Conservation (phyloP, 257 asterid species). For the Solanum rostratum region DNA sequence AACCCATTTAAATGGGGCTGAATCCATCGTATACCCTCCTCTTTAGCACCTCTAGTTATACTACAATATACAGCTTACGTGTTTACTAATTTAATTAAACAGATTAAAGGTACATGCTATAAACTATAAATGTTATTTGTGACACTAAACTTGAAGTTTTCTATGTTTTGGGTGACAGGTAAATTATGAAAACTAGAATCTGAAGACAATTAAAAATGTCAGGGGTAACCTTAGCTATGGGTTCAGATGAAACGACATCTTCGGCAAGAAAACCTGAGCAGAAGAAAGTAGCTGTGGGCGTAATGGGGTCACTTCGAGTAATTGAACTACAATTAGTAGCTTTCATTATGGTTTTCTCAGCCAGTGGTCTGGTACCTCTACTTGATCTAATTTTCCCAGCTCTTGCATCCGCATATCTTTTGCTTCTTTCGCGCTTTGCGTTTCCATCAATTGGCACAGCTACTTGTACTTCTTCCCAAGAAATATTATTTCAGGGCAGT, state of each 20-base stretch:
- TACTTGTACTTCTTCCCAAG: slow-evolving; percentile 10
- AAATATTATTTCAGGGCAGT: slow-evolving; percentile 56
- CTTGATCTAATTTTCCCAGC: slow-evolving; percentile 69
- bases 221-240: slow-evolving; percentile 44
- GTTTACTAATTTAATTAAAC: too few relatives aligned
- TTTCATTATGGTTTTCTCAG: slow-evolving; percentile 80
- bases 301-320: slow-evolving; percentile 85
- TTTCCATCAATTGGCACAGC: slow-evolving; percentile 39
- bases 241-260: slow-evolving; percentile 12
- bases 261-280: neutral
- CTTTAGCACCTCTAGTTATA: too few relatives aligned
- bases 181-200: neutral
- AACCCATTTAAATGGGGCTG: too few relatives aligned
- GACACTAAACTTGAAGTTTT: neutral
- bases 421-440: slow-evolving; percentile 42
- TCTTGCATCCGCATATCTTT: slow-evolving; percentile 39
- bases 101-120: neutral
- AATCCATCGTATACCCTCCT: too few relatives aligned
- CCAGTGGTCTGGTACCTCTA: slow-evolving; percentile 69
- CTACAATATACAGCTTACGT: too few relatives aligned
- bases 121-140: neutral
- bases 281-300: slow-evolving; percentile 15
- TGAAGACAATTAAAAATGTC: slow-evolving; percentile 27
- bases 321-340: slow-evolving; percentile 85
- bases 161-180: neutral